Evolutionary conservation across 23 red algal genomes (phyloP).

Genomic region (Gracilaria gracilis): DNA sequence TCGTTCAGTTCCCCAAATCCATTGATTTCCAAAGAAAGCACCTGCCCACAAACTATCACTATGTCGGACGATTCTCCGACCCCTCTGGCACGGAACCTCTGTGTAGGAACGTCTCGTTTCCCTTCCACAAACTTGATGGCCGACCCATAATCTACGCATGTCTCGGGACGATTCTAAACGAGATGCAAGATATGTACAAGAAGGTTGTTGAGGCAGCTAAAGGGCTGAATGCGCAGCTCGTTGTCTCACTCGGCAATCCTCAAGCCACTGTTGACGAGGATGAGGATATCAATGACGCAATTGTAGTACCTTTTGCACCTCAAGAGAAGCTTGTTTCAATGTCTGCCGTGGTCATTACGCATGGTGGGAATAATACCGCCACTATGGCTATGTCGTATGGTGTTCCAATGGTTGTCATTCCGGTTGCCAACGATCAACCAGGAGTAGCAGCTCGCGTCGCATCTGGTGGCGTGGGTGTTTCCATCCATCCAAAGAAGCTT

Average conservation of each 20-base stretch:
- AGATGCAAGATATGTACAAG: not conserved
- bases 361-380: slow-evolving; percentile 12
- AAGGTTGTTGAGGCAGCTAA: not conserved
- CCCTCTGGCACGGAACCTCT: slow-evolving; percentile 1
- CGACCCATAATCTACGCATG: not conserved
- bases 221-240: not conserved
- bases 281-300: not conserved
- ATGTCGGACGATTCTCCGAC: not conserved
- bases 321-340: slow-evolving; percentile 21
- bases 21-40: slow-evolving; percentile 5
- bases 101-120: slow-evolving; percentile 1
- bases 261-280: not conserved
- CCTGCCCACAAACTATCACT: not conserved
- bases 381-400: slow-evolving; percentile 11
- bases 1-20: slow-evolving; percentile 18
- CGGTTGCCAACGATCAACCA: not conserved
- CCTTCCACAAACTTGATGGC: slow-evolving; percentile 10
- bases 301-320: slow-evolving; percentile 11
- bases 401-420: slow-evolving; percentile 14
- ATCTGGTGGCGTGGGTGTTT: not conserved
- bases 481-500: not conserved
- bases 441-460: not conserved
- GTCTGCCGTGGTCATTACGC: not conserved
- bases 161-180: slow-evolving; percentile 1
- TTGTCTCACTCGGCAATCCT: slow-evolving; percentile 7